Evolutionary conservation across 2,329 filamentous ascomycete species (phyloP), one percentile per base, ranked within the genome.

Genomic region (Stylonectria norvegica): DNA sequence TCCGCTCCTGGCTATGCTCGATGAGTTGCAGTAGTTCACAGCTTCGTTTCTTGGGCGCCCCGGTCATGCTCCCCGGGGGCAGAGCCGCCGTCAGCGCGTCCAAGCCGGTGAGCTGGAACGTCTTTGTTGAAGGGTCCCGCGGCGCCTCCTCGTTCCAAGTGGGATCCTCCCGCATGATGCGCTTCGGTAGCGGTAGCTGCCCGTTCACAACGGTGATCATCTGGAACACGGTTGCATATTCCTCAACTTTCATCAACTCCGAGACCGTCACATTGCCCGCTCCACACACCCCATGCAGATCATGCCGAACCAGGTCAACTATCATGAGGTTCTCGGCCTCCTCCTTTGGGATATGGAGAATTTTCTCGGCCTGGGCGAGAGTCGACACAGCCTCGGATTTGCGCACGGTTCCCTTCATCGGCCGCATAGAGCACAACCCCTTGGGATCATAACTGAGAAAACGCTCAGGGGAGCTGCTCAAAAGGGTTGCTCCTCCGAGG

Each of bases 281-380:
- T 5, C 86, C 87, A 45, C 85, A 88, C 7, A 95, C 82, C n/a
- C 83, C 81, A 63, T 94, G 86, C 10, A 97, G 71, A 62, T 97
- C 91, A 59, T 97, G 91, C 0, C 91, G 79, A n/a, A 96, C 93
- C 1, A 97, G 73, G 62, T 97, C 91, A 3, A 95, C 90, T 55
- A 97, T 96, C 93, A 97, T 97, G 17, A 97, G 76, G 58, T 97
- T 97, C 69, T 97, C 91, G 0, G 91, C 91, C 55, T 87, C 83
- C 63, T 97, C 93, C 62, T 97, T 97, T 16, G 86, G 84, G 0
- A 87, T 77, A 42, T 84, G 79, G 11, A 96, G 76, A 27, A 94
- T 78, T 19, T 70, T 68, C 45, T 83, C 80, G 1, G 91, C 90
- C 55, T 86, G 76, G 5, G 74, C 76, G n/a, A 85, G 71, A 0